Percentiles rank a stretch among this genome's conserved stretches.
phyloP scores from a whole-genome alignment of 202 grass and related monocot species.

The Panicum virgatum region DNA sequence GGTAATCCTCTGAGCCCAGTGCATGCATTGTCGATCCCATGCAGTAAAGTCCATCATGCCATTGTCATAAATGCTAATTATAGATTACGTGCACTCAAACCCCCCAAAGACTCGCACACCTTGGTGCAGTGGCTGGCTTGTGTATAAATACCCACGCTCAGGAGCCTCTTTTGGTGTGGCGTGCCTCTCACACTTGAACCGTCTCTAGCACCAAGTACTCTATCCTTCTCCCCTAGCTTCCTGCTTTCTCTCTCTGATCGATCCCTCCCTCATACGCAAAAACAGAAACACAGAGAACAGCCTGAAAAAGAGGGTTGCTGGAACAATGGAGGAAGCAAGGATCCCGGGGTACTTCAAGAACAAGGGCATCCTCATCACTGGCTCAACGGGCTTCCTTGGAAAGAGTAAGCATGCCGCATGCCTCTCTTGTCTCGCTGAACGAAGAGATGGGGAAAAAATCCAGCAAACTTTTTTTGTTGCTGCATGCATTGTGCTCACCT shows the following conservation, averaged over 20 bases:
- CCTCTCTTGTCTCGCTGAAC: neutral
- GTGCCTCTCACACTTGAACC: constrained; percentile 5
- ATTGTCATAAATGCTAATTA: neutral
- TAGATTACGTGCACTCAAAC: constrained; percentile 25
- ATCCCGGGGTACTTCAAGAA: constrained; percentile 72
- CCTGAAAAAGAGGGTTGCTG: constrained; percentile 4
- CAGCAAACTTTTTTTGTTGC: neutral
- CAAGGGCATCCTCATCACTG: constrained; percentile 87
- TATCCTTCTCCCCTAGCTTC: neutral
- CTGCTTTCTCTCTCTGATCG: neutral
- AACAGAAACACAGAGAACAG: neutral
- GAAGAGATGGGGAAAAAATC: neutral
- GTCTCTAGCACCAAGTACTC: neutral
- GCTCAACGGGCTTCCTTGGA: constrained; percentile 85
- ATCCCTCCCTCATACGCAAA: neutral
- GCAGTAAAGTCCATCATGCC: neutral
- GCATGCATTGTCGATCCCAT: neutral
- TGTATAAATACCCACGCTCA: constrained; percentile 43
- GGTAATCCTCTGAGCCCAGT: neutral
- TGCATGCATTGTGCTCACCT: constrained; percentile 10
- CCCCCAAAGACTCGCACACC: neutral
- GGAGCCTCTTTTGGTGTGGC: constrained; percentile 8
- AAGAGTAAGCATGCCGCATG: constrained; percentile 55
- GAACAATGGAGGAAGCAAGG: constrained; percentile 44
- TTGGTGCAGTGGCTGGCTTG: neutral